Evolutionary conservation across 2,329 filamentous ascomycete genomes (phyloP).

Genomic region (Talaromyces verruculosus): DNA sequence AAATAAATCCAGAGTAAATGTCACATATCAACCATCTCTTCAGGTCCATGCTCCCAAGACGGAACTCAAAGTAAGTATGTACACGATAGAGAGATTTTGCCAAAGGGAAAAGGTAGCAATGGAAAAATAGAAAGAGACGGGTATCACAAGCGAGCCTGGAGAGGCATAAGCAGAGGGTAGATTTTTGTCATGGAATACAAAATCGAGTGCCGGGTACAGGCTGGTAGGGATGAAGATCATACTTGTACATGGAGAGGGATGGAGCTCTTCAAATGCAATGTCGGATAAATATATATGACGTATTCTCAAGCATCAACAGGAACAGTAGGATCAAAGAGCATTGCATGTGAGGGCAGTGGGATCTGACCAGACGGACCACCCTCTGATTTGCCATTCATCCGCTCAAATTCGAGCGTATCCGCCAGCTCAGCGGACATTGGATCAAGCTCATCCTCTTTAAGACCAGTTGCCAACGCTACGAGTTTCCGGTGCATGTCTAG

Average conservation of each 20-base stretch:
- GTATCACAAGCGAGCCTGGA: conserved; percentile 29
- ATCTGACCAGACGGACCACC: conserved; percentile 32
- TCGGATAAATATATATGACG: not conserved
- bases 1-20: not conserved
- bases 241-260: not conserved
- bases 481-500: conserved; percentile 50
- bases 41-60: not conserved
- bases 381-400: conserved; percentile 38
- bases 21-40: not conserved
- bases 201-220: conserved; percentile 2
- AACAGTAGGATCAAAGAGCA: conserved; percentile 31
- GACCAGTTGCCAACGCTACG: conserved; percentile 48
- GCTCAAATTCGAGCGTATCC: conserved; percentile 47
- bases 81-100: not conserved
- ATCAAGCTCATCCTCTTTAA: conserved; percentile 50
- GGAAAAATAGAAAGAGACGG: conserved; percentile 25
- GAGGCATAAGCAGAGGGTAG: not conserved
- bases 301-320: conserved; percentile 33
- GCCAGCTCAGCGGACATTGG: conserved; percentile 49
- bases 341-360: conserved; percentile 26
- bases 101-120: not conserved
- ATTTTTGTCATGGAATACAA: not conserved
- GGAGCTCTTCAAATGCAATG: not conserved
- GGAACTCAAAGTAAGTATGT: not conserved
- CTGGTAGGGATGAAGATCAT: not conserved